Conservation (phyloP, 306 rosid genomes). For the Fagus crenata region DNA sequence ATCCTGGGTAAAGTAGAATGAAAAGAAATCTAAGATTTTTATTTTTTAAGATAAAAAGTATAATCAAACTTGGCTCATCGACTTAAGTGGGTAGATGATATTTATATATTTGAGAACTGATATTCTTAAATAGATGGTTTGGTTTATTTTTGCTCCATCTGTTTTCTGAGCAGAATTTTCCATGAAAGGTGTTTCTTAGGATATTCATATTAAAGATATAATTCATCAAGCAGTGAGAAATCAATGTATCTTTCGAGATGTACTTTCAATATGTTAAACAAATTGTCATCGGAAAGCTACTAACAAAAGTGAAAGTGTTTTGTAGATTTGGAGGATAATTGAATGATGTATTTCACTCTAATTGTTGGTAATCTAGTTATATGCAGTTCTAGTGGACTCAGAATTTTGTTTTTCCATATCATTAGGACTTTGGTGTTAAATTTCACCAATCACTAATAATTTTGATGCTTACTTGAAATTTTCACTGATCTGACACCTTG, state of each 20-base stretch:
- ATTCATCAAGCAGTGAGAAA: neutral
- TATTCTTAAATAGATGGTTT: neutral
- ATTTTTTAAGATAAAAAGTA: neutral
- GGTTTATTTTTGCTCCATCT: neutral
- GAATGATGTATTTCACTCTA: neutral
- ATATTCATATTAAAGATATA: neutral
- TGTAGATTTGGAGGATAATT: neutral
- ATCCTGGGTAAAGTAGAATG: neutral
- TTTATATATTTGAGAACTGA: constrained; percentile 10
- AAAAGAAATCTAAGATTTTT: neutral
- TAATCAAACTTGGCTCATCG: neutral
- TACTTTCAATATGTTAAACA: neutral
- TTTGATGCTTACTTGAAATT: neutral
- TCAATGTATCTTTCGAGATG: neutral
- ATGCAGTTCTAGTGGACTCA: neutral
- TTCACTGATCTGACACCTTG: too few species aligned
- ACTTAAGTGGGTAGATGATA: neutral
- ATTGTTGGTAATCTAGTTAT: neutral
- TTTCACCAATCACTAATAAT: neutral
- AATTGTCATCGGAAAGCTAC: neutral
- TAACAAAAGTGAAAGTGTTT: neutral
- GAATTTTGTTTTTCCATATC: neutral
- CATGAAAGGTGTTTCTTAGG: neutral
- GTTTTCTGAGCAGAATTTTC: neutral
- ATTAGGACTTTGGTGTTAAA: neutral